These are phyloP conservation scores for Triticum timopheevii DNA, from an alignment of 176 grass and related monocot species.

Conservation along the genomic window DNA sequence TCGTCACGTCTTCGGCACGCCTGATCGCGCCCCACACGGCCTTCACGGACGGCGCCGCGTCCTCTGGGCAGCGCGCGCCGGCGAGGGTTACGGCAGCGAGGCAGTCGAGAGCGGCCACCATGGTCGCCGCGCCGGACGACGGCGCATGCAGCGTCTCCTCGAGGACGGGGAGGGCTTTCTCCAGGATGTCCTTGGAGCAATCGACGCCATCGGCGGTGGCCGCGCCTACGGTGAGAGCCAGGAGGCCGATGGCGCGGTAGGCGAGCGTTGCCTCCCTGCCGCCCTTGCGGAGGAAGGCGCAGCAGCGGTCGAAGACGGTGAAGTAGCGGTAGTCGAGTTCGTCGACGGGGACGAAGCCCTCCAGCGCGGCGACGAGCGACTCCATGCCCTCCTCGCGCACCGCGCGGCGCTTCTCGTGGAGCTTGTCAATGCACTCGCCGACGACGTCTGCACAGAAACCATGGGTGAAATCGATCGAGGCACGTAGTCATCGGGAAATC, in stretches of 20 bases:
- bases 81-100: slow-evolving; percentile 30
- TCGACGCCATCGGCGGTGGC: not conserved
- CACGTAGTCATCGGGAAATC: not conserved
- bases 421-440: slow-evolving; percentile 5
- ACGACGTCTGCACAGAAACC: not conserved
- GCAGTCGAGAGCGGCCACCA: slow-evolving; percentile 18
- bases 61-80: not conserved
- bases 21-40: not conserved
- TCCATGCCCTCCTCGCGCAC: not conserved
- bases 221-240: slow-evolving; percentile 23
- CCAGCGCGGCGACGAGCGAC: not conserved
- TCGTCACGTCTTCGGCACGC: not conserved
- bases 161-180: not conserved
- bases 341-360: slow-evolving; percentile 6
- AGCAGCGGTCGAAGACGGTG: slow-evolving; percentile 14
- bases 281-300: not conserved
- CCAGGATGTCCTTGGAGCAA: not conserved
- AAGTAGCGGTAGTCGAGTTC: slow-evolving; percentile 6
- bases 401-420: slow-evolving; percentile 9
- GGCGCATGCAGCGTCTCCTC: not conserved
- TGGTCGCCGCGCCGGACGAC: not conserved
- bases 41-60: not conserved
- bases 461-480: not conserved
- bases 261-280: slow-evolving; percentile 31
- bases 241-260: slow-evolving; percentile 30